Percentiles rank a stretch among this genome's conserved stretches.
These are phyloP conservation scores for Diaporthe vaccinii DNA, from an alignment of 2,329 filamentous ascomycete genomes.

Conservation along the genomic window DNA sequence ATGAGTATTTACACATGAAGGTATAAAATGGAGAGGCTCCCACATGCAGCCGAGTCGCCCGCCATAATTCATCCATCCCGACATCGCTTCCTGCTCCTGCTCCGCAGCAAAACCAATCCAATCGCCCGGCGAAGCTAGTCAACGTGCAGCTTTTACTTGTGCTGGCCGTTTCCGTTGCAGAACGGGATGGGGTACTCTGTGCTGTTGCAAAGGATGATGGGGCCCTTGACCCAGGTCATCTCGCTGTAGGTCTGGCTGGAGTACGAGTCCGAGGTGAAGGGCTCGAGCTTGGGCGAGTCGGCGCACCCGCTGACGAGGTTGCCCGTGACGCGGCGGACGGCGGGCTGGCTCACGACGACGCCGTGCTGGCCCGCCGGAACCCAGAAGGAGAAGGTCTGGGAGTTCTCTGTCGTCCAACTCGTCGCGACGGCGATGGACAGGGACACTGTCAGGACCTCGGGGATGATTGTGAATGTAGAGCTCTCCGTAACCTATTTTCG, in stretches of 20 bases:
- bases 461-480: neutral
- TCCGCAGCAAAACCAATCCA: neutral
- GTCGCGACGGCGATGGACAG: slow-evolving; percentile 44
- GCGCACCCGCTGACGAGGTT: slow-evolving; percentile 52
- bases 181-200: slow-evolving; percentile 53
- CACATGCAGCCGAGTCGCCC: neutral
- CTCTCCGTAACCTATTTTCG: neutral
- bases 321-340: slow-evolving; percentile 51
- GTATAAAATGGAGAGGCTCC: neutral
- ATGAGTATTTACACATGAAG: slow-evolving; percentile 33
- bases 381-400: slow-evolving; percentile 48
- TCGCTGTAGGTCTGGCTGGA: slow-evolving; percentile 48
- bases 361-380: slow-evolving; percentile 55
- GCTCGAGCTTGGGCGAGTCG: slow-evolving; percentile 46
- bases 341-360: slow-evolving; percentile 54
- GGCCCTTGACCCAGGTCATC: slow-evolving; percentile 56
- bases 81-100: neutral
- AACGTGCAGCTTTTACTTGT: slow-evolving; percentile 17
- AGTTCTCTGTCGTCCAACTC: slow-evolving; percentile 51
- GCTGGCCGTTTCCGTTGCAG: slow-evolving; percentile 52
- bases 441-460: slow-evolving; percentile 45
- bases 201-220: slow-evolving; percentile 54
- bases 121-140: too few species aligned
- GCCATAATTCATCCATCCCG: neutral
- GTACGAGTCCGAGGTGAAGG: slow-evolving; percentile 54